phyloP scores from a whole-genome alignment of 2,329 filamentous ascomycete genomes.

The Trichoderma polysporum region DNA sequence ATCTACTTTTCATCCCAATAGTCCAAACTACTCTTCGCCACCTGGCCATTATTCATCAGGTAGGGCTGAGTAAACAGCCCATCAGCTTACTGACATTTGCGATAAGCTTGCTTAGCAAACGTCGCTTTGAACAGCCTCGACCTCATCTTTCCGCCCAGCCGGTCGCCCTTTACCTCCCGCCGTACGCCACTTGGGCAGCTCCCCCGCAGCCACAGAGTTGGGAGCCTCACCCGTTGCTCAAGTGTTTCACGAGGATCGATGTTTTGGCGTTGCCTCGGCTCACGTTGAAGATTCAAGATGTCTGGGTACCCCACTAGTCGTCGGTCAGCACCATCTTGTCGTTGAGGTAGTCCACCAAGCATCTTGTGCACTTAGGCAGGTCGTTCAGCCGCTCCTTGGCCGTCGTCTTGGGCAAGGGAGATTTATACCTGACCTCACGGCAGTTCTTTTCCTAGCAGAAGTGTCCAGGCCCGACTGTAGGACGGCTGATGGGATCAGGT shows the following conservation, averaged over 20 bases:
- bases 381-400: constrained; percentile 43
- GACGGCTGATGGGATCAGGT: constrained; percentile 45
- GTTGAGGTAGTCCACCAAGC: constrained; percentile 39
- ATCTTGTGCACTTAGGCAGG: constrained; percentile 29
- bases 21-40: background rate
- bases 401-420: constrained; percentile 43
- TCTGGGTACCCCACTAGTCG: constrained; percentile 54
- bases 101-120: constrained; percentile 6
- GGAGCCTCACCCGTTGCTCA: constrained; percentile 46
- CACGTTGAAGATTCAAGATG: constrained; percentile 53
- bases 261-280: constrained; percentile 43
- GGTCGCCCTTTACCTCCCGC: constrained; percentile 38
- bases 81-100: constrained; percentile 14
- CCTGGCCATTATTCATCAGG: constrained; percentile 5
- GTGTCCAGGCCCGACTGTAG: constrained; percentile 54
- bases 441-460: constrained; percentile 44
- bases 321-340: constrained; percentile 34
- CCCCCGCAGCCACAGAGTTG: constrained; percentile 42
- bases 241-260: constrained; percentile 42
- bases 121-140: constrained; percentile 33
- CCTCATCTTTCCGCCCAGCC: constrained; percentile 45
- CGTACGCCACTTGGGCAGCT: constrained; percentile 51
- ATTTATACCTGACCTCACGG: constrained; percentile 45
- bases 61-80: constrained; percentile 18
- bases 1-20: background rate